Evolutionary conservation across 2,329 filamentous ascomycete genomes (phyloP).

Genomic region (Aspergillus neoniger): DNA sequence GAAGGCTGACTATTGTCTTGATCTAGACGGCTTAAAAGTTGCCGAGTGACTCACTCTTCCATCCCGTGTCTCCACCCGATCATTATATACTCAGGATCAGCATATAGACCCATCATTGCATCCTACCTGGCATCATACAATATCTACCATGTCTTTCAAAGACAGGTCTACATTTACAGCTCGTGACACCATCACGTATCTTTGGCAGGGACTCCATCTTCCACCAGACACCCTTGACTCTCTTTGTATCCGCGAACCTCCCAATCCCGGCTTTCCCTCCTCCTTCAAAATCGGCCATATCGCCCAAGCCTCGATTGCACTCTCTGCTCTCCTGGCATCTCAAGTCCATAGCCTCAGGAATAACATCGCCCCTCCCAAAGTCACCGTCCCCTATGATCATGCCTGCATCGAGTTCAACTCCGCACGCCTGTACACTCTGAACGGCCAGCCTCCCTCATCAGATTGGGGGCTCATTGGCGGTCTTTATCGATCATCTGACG

Average conservation of each 20-base stretch:
- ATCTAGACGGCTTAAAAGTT: background rate
- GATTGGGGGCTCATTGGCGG: constrained; percentile 53
- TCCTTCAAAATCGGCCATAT: constrained; percentile 58
- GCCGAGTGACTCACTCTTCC: too few species aligned
- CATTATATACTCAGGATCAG: background rate
- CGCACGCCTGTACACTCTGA: constrained; percentile 52
- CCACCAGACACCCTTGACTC: constrained; percentile 20
- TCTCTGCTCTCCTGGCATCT: constrained; percentile 55
- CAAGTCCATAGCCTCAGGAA: constrained; percentile 46
- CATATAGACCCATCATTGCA: background rate
- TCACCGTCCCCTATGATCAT: constrained; percentile 50
- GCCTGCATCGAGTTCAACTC: constrained; percentile 57
- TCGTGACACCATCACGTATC: constrained; percentile 15
- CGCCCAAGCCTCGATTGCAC: constrained; percentile 55
- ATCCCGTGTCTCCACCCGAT: too few species aligned
- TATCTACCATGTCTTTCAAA: background rate
- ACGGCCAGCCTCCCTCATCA: constrained; percentile 34
- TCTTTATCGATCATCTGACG: constrained; percentile 54
- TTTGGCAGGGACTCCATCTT: constrained; percentile 23
- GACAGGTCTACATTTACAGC: constrained; percentile 10
- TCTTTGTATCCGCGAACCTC: constrained; percentile 18
- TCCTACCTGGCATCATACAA: background rate
- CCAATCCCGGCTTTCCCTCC: constrained; percentile 40
- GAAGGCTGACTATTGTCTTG: background rate
- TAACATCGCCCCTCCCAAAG: constrained; percentile 31